Evolutionary conservation across 2,329 filamentous ascomycete species (phyloP).

Genomic region (Sporothrix dimorphospora): DNA sequence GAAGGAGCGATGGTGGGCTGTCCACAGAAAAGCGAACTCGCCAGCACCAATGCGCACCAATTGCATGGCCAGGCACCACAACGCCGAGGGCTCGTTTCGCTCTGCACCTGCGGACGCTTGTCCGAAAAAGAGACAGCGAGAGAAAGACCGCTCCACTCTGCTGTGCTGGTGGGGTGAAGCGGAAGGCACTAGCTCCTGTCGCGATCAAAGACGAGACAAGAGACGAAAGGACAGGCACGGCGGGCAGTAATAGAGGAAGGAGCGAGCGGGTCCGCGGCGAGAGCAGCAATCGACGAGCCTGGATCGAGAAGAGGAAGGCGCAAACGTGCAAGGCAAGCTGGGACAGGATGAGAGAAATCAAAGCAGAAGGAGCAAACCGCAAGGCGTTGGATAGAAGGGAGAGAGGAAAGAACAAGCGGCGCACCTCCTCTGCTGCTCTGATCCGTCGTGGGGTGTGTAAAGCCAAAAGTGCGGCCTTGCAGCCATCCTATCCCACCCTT

Average conservation of each 20-base stretch:
- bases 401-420: background rate
- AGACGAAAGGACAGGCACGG: constrained; percentile 10
- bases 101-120: constrained; percentile 7
- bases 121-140: constrained; percentile 21
- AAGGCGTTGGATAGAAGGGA: background rate
- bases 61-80: constrained; percentile 16
- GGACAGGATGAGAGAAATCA: background rate
- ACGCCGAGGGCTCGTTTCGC: constrained; percentile 13
- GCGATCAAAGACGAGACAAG: constrained; percentile 2
- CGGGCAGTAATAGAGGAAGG: constrained; percentile 11
- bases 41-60: constrained; percentile 12
- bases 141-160: constrained; percentile 22
- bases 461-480: constrained; percentile 8
- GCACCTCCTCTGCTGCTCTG: background rate
- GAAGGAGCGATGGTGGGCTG: constrained; percentile 19
- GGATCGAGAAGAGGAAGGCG: constrained; percentile 14
- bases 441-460: background rate
- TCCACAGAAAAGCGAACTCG: background rate
- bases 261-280: background rate
- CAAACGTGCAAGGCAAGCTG: background rate
- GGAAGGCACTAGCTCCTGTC: constrained; percentile 23
- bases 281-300: background rate
- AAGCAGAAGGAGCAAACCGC: background rate
- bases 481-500: background rate
- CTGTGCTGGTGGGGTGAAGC: constrained; percentile 26